Base-by-base conservation (phyloP, 176 grass and related monocot genomes). In the Rhynchospora pubera region DNA sequence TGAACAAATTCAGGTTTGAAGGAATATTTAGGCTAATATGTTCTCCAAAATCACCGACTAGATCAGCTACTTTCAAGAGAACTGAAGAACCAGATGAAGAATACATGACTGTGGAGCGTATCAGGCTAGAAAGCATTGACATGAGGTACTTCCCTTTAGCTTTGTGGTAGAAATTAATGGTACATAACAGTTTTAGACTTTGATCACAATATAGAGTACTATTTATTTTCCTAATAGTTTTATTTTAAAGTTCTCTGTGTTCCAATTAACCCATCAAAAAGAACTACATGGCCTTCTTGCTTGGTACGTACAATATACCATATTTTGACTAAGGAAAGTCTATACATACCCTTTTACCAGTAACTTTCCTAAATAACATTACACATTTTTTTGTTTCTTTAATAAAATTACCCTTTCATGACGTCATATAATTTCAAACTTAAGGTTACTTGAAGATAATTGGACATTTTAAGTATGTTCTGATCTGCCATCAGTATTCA, bases 61-160 rank as follows among this genome's bases (percentile, higher is more conserved):
- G 58, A 64, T 62, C 84, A 88, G 81, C 65, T 53, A 82, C 90
- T 91, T 72, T 78, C 22, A 94, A 94, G 76, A 88, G 91, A 86
- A 87, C 87, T 51, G 92, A 94, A 84, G 65, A 80, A 85, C 86
- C 91, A 76, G 46, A 61, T 47, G 88, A 91, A 65, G 77, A 89
- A 70, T 92, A 98, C n/a, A 45, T 94, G 66, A 89, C 85, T 18
- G 82, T 94, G 45, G 95, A 98, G 85, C 92, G 95, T 22, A 89
- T 94, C 85, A 85, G 89, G 19, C 89, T 98, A 70, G 87, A 94
- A 87, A 98, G 83, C 79, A 93, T 91, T 84, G 80, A 90, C 5
- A 75, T 94, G 80, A 98, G 96, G 96, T 98, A 65, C 87, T 57
- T 67, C 16, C 47, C 81, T 26, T 62, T 84, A 69, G 78, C 64